phyloP scores from a whole-genome alignment of 441 rosid species.

The Erysimum cheiri region DNA sequence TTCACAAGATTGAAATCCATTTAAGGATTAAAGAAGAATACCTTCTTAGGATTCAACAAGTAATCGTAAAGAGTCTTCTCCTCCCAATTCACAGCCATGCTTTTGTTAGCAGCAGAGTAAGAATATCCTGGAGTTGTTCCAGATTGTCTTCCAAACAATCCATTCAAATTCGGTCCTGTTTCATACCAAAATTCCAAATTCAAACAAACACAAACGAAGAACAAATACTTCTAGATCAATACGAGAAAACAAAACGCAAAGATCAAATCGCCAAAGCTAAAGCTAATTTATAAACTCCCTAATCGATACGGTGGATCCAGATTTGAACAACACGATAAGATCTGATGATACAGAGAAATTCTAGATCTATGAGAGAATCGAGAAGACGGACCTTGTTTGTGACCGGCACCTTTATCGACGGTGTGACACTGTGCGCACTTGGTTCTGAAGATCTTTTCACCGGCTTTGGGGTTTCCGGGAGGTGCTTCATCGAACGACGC shows the following conservation, averaged over 20 bases:
- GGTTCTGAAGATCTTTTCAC: conserved; percentile 82
- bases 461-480: conserved; percentile 60
- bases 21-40: not conserved
- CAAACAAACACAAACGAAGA: not conserved
- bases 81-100: conserved; percentile 68
- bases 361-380: conserved; percentile 12
- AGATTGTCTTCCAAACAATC: conserved; percentile 85
- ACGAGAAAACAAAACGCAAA: not conserved
- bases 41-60: conserved; percentile 79
- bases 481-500: conserved; percentile 80
- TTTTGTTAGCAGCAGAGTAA: conserved; percentile 74
- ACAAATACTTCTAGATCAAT: not conserved
- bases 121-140: conserved; percentile 79
- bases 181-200: not conserved
- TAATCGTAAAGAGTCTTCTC: conserved; percentile 72
- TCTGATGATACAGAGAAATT: not conserved
- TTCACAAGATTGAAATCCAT: not conserved
- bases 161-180: conserved; percentile 82
- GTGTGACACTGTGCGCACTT: conserved; percentile 95
- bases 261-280: not conserved
- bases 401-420: conserved; percentile 87
- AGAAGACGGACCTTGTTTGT: conserved; percentile 73
- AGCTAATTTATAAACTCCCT: not conserved
- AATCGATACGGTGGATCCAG: conserved; percentile 18
- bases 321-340: not conserved